Conservation (phyloP, 202 grass and related monocot genomes). For the Cymbopogon flexuosus region DNA sequence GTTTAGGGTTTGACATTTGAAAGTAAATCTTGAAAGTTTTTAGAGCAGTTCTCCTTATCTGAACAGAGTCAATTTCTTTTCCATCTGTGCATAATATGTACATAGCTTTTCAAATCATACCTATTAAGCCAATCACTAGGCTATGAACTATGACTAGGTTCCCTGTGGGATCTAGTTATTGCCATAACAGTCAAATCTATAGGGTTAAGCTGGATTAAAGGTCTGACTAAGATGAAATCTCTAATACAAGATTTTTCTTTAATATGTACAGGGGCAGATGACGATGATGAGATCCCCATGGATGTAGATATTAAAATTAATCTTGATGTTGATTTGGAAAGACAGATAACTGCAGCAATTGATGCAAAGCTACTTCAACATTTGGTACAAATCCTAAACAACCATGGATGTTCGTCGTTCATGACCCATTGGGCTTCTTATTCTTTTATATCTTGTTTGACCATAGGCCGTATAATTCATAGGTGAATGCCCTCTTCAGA, state of each 20-base stretch:
- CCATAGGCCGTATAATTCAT: conserved; percentile 29
- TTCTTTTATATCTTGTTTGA: conserved; percentile 41
- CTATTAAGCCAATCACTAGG: background rate
- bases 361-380: conserved; percentile 79
- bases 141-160: background rate
- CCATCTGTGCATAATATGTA: background rate
- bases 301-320: conserved; percentile 60
- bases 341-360: conserved; percentile 71
- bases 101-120: background rate
- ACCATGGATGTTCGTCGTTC: background rate
- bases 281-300: conserved; percentile 64
- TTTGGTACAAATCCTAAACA: conserved; percentile 48
- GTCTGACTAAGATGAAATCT: background rate
- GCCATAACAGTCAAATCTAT: background rate
- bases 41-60: background rate
- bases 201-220: background rate
- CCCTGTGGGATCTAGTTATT: background rate
- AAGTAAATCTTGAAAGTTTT: background rate
- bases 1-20: background rate
- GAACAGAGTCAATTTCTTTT: background rate
- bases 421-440: background rate
- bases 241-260: conserved; percentile 5
- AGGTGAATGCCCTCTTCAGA: conserved; percentile 91
- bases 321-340: conserved; percentile 67
- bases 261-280: conserved; percentile 43